phyloP scores from a whole-genome alignment of 2,329 filamentous ascomycete species.

The Arachnomyces sp. region DNA sequence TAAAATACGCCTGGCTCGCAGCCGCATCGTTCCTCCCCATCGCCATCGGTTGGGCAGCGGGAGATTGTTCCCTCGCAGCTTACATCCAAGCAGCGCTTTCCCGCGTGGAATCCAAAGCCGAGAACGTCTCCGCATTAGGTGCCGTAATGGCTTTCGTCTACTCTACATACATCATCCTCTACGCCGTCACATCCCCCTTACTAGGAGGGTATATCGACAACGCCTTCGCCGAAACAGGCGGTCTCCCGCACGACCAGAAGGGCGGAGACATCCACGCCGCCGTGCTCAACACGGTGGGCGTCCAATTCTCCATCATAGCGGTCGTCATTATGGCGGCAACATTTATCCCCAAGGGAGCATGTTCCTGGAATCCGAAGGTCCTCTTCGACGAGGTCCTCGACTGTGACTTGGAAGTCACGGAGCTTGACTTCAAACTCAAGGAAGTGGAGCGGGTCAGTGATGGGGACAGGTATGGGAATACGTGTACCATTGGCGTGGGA shows the following conservation, averaged over 20 bases:
- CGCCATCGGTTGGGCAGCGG: conserved; percentile 45
- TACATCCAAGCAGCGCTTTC: conserved; percentile 45
- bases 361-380: conserved; percentile 33
- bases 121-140: conserved; percentile 41
- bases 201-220: conserved; percentile 41
- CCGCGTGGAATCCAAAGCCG: conserved; percentile 35
- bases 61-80: conserved; percentile 43
- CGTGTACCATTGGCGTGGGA: no score
- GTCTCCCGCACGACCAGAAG: conserved; percentile 11
- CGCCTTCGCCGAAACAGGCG: conserved; percentile 27
- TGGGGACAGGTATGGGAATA: no score
- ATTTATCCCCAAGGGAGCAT: conserved; percentile 39
- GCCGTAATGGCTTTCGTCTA: conserved; percentile 47
- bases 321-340: conserved; percentile 37
- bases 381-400: conserved; percentile 14
- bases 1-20: conserved; percentile 40
- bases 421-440: conserved; percentile 4
- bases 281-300: conserved; percentile 37
- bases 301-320: conserved; percentile 41
- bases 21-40: conserved; percentile 41
- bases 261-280: conserved; percentile 33
- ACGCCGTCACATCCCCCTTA: conserved; percentile 37
- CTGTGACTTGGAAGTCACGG: conserved; percentile 11
- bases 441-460: no score
- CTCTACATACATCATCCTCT: conserved; percentile 42